A percentile compares a stretch with the other conserved stretches of the same genome.
Evolutionary conservation across 108 stramenopile species (phyloP).

Genomic region (Nitzschia sp.): DNA sequence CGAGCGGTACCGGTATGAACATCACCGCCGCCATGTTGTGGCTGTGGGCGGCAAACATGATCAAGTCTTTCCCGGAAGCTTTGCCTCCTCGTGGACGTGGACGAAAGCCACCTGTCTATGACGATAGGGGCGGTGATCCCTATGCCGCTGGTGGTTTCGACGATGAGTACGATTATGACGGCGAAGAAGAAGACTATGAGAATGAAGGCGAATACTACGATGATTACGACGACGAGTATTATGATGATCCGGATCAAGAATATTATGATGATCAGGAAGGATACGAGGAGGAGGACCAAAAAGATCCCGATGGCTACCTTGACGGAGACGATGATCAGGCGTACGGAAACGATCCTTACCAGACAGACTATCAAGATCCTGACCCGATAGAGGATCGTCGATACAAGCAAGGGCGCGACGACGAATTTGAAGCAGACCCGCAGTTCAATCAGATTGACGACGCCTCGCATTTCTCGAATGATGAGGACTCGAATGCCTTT

Average conservation of each 20-base stretch:
- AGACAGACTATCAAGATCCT: conserved; percentile 17
- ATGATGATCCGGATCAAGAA: conserved; percentile 27
- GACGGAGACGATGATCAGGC: conserved; percentile 6
- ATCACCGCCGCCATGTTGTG: conserved; percentile 44
- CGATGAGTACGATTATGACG: conserved; percentile 22
- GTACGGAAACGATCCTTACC: conserved; percentile 3
- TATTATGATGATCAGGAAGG: conserved; percentile 14
- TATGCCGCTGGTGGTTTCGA: conserved; percentile 6
- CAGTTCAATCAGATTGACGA: conserved; percentile 3
- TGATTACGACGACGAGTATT: conserved; percentile 24
- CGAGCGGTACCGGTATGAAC: conserved; percentile 37
- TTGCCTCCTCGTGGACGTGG: conserved; percentile 29
- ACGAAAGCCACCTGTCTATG: conserved; percentile 1
- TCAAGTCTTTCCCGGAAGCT: conserved; percentile 44
- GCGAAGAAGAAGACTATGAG: conserved; percentile 11
- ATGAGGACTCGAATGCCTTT: not conserved
- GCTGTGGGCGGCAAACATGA: conserved; percentile 49
- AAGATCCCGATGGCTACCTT: not conserved
- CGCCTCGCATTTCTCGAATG: not conserved
- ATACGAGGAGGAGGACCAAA: conserved; percentile 15
- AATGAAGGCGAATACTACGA: conserved; percentile 13
- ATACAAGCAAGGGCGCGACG: conserved; percentile 18
- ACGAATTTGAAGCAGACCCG: conserved; percentile 19
- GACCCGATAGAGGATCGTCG: conserved; percentile 1
- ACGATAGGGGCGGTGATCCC: conserved; percentile 19